Evolutionary conservation across 2,329 filamentous ascomycete species (phyloP), one percentile per base, ranked within the genome.

Genomic region (Aspergillus sp.): DNA sequence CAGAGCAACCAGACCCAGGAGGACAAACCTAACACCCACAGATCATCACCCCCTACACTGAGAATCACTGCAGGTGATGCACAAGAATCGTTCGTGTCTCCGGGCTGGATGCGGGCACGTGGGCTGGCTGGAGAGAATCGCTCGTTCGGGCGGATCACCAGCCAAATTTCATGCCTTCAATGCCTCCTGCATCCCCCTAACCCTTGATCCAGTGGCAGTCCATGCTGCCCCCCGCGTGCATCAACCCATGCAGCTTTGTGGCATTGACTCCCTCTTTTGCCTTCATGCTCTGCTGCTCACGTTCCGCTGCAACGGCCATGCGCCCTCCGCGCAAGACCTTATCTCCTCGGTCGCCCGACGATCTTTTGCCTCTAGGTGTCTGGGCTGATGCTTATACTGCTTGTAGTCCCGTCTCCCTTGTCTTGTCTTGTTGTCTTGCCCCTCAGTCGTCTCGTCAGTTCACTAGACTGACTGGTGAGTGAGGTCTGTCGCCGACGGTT

Each of bases 71-170:
- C 32, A 36, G 32, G 32, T 36, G 32, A 36, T 36, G 32, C 32
- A 5, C 11, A 36, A 36, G 11, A 36, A 36, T 0, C 1, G 15
- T 50, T 32, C 47, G 47, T 50, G 47, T 50, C 47, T 3, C 41
- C 38, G 48, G 51, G 51, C 60, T 58, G 49, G 25, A n/a, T 36
- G 51, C 42, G 38, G 17, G 54, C 61, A 63, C 61, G 61, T 63
- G 61, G 52, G 57, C 23, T 50, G 23, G 25, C 23, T 50, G 30
- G 25, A 10, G 8, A 39, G 51, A 25, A 13, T 27, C 19, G 21
- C 32, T 54, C 32, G 19, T 25, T 50, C 25, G 47, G 41, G 17
- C 41, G 17, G 41, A 36, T 36, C 32, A 36, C 41, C 41, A 21
- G 41, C 41, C 10, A 17, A 44, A 23, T 23, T 49, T 49, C 23